Conservation (phyloP, 2,329 filamentous ascomycete genomes). For the Pseudogymnoascus sp. region DNA sequence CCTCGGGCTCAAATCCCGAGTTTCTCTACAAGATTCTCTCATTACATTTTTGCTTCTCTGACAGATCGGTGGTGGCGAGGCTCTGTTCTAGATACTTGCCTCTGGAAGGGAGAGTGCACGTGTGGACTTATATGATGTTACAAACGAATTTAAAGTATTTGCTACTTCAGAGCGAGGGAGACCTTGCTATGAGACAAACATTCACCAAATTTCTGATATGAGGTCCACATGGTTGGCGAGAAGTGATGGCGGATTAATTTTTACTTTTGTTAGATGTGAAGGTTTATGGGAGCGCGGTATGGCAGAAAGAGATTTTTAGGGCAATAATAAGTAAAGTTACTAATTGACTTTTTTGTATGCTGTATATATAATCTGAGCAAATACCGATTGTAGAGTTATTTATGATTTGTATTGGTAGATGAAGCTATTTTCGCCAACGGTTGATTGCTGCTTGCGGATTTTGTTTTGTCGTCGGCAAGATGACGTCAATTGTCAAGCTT, state of each 20-base stretch:
- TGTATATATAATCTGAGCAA: background rate
- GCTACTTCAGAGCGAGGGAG: constrained; percentile 97
- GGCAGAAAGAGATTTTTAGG: background rate
- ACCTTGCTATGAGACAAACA: constrained; percentile 92
- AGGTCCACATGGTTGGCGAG: constrained; percentile 7
- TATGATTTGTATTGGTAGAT: background rate
- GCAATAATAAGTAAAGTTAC: background rate
- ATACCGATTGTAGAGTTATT: background rate
- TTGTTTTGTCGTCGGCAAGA: background rate
- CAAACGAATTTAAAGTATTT: constrained; percentile 90
- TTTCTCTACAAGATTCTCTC: constrained; percentile 7
- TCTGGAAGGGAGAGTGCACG: background rate
- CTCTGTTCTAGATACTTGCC: no score
- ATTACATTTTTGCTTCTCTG: background rate
- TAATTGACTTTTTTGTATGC: background rate
- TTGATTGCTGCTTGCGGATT: background rate
- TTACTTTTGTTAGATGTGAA: background rate
- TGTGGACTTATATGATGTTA: constrained; percentile 23
- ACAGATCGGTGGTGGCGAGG: background rate
- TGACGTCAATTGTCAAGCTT: background rate
- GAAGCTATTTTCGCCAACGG: background rate
- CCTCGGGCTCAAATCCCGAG: constrained; percentile 7
- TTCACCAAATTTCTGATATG: constrained; percentile 80
- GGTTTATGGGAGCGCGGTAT: background rate
- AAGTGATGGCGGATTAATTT: constrained; percentile 14